Evolutionary conservation across 305 asterid genomes (phyloP).

Genomic region (Andrographis paniculata): DNA sequence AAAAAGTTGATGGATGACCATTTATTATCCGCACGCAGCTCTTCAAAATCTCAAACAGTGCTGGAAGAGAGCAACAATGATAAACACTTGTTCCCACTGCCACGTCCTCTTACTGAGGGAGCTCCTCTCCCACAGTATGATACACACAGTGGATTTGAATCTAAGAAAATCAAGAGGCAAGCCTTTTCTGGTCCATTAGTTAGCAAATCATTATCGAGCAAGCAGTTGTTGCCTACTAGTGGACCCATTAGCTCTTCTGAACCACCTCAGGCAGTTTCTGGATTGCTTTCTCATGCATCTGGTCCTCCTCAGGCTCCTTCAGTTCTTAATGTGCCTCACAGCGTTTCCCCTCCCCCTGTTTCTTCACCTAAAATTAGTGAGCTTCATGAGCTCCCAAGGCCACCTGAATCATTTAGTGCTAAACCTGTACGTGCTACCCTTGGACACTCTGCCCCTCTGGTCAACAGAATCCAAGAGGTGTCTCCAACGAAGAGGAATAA

Average conservation of each 20-base stretch:
- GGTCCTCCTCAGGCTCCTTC: slow-evolving; percentile 40
- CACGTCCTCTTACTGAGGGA: slow-evolving; percentile 57
- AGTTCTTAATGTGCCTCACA: slow-evolving; percentile 34
- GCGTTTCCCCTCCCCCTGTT: slow-evolving; percentile 54
- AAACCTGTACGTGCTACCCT: slow-evolving; percentile 44
- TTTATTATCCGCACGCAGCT: slow-evolving; percentile 17
- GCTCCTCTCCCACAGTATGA: slow-evolving; percentile 38
- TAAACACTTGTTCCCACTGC: slow-evolving; percentile 61
- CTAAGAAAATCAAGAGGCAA: slow-evolving; percentile 40
- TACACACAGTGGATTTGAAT: slow-evolving; percentile 38
- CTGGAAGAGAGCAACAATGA: slow-evolving; percentile 39
- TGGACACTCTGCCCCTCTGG: slow-evolving; percentile 91
- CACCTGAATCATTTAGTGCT: slow-evolving; percentile 58
- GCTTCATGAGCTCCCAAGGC: slow-evolving; percentile 98
- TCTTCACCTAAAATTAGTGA: slow-evolving; percentile 87
- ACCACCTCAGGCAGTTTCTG: slow-evolving; percentile 39
- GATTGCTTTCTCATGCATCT: slow-evolving; percentile 38
- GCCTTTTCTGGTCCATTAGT: slow-evolving; percentile 82
- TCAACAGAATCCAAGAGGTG: slow-evolving; percentile 46
- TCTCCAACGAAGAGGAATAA: slow-evolving; percentile 69
- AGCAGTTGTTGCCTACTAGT: slow-evolving; percentile 37
- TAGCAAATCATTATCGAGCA: slow-evolving; percentile 62
- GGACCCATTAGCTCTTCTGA: slow-evolving; percentile 54
- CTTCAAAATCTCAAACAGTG: slow-evolving; percentile 33
- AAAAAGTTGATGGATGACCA: slow-evolving; percentile 35